These are phyloP conservation scores for Phialophora tarda DNA, from an alignment of 2,329 filamentous ascomycete species.

Conservation along the genomic window DNA sequence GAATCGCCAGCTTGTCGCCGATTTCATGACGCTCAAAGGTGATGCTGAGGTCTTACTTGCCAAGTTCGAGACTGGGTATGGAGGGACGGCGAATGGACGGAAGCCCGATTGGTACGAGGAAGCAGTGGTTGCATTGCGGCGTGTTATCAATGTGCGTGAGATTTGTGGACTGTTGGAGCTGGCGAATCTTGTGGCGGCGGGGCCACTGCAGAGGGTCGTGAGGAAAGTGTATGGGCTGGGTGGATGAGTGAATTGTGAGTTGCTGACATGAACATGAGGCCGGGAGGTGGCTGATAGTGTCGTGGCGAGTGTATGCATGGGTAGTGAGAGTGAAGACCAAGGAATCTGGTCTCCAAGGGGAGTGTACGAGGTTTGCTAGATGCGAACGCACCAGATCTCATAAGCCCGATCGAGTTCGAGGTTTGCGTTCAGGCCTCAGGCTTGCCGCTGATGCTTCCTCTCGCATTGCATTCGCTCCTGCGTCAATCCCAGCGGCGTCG, in stretches of 20 bases:
- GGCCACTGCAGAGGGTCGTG: not conserved
- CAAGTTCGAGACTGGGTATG: not conserved
- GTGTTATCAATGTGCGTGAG: not conserved
- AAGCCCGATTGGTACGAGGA: not conserved
- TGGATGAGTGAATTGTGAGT: not conserved
- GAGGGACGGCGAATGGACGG: not conserved
- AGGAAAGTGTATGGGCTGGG: not conserved
- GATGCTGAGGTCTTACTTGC: not conserved
- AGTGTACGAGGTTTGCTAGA: not conserved
- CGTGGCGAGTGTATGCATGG: not conserved
- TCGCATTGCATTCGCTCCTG: not conserved
- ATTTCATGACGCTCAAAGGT: not conserved
- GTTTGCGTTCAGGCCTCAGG: not conserved
- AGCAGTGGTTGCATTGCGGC: not conserved
- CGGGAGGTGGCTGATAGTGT: too few species aligned
- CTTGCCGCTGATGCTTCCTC: not conserved
- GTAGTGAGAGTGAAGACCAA: not conserved
- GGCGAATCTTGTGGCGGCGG: not conserved
- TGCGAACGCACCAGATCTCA: not conserved
- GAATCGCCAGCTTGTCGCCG: not conserved
- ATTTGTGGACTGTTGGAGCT: not conserved
- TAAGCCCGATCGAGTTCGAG: not conserved
- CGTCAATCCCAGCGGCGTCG: not conserved
- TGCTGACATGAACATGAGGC: too few species aligned
- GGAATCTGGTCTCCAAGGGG: not conserved